phyloP scores from a whole-genome alignment of 208 protist genomes.

The Acanthamoeba quina region DNA sequence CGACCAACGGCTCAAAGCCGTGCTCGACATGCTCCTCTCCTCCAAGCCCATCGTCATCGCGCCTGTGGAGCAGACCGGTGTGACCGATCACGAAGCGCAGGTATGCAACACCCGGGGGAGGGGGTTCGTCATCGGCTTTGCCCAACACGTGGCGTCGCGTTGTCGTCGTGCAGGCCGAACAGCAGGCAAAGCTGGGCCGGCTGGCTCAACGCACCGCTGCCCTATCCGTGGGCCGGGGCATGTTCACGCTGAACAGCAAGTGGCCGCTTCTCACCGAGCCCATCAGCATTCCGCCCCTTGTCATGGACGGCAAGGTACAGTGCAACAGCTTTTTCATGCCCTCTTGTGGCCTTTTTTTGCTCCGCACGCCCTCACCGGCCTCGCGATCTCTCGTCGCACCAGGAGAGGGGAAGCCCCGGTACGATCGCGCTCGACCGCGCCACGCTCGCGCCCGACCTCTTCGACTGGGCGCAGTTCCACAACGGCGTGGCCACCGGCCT shows the following conservation, averaged over 20 bases:
- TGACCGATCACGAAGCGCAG: constrained; percentile 78
- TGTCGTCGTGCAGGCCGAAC: not conserved
- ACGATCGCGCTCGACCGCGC: constrained; percentile 69
- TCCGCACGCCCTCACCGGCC: constrained; percentile 40
- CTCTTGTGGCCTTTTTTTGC: not conserved
- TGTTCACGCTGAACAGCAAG: constrained; percentile 87
- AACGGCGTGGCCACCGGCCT: constrained; percentile 90
- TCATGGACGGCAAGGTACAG: constrained; percentile 80
- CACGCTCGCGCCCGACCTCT: not conserved
- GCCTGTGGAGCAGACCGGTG: not conserved
- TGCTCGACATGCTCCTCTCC: constrained; percentile 78
- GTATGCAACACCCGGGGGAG: too few species aligned
- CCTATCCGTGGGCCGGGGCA: constrained; percentile 88
- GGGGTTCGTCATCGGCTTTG: not conserved
- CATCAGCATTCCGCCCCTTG: constrained; percentile 85
- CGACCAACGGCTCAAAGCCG: constrained; percentile 80
- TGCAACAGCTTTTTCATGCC: constrained; percentile 47
- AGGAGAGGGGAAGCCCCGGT: constrained; percentile 1
- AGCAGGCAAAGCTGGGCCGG: constrained; percentile 82
- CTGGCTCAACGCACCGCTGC: constrained; percentile 84
- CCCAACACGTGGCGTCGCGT: not conserved
- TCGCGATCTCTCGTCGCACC: constrained; percentile 30
- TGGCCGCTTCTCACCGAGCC: constrained; percentile 83
- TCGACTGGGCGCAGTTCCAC: constrained; percentile 91
- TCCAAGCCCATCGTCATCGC: constrained; percentile 62